phyloP scores from a whole-genome alignment of 2,329 filamentous ascomycete genomes.

The Fusarium oligoseptatum region DNA sequence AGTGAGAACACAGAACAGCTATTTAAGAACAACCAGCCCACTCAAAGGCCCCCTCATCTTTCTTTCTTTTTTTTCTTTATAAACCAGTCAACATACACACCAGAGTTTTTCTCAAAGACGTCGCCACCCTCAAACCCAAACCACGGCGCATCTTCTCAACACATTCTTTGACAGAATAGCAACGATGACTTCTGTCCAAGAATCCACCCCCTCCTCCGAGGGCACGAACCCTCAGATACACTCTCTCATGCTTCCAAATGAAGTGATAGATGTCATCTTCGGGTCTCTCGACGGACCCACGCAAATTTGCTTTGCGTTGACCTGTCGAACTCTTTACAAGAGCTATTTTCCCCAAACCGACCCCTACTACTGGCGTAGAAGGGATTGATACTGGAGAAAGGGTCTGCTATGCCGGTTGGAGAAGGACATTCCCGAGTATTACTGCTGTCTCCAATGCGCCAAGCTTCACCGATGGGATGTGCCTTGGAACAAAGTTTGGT shows the following conservation, averaged over 20 bases:
- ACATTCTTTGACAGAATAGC: neutral
- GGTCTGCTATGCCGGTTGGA: neutral
- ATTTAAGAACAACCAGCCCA: neutral
- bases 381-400: neutral
- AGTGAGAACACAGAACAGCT: neutral
- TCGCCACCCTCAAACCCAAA: neutral
- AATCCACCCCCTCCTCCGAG: neutral
- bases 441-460: neutral
- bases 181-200: neutral
- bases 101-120: neutral
- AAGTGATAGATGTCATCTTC: neutral
- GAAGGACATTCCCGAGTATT: neutral
- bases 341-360: neutral
- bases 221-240: neutral
- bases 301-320: neutral
- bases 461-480: neutral
- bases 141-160: neutral
- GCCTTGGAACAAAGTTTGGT: neutral
- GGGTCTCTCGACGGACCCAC: neutral
- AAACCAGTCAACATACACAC: too few relatives aligned
- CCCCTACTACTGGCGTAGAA: neutral
- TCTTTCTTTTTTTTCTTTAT: too few relatives aligned
- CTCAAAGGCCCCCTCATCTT: too few relatives aligned
- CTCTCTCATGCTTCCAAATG: neutral
- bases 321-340: neutral